Evolutionary conservation across 2,329 filamentous ascomycete species (phyloP), one percentile per base, ranked within the genome.

Genomic region (Golovinomyces cichoracearum): DNA sequence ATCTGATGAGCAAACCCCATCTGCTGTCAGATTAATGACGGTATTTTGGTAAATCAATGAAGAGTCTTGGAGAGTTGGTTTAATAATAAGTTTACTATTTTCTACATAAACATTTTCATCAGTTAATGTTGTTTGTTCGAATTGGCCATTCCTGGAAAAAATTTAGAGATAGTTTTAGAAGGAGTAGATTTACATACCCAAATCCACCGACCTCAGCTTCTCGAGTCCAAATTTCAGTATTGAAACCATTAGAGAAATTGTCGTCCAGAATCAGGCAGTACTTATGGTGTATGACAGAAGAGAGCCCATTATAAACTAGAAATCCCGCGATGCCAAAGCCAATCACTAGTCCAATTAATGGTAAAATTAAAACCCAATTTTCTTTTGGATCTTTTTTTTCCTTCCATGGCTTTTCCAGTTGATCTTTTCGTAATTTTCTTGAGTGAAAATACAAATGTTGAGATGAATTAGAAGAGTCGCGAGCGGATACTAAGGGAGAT

Each of bases 301-400:
- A 65, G 35, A 86, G 60, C 3, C 83, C 83, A 54, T 86, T 78
- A 69, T 76, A 90, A 45, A 90, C 67, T 41, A 90, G 64, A 57
- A 86, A 73, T 1, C 70, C 82, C 0, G 78, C 73, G 37, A 86
- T 64, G 2, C 62, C 72, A 31, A 88, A 60, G 13, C 83, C 83
- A 13, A 85, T 52, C 2, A 76, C 45, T 46, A 90, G 73, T 44
- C 82, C 83, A 22, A 83, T 60, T 38, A 85, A 59, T 2, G 83
- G 83, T 50, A 92, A 71, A 53, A 88, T 84, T 2, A 78, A 85
- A 7, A 83, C 76, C 83, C 83, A 90, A 66, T 84, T 90, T 68
- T 88, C 80, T 61, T 76, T 80, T 12, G 79, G 77, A 54, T 86
- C 78, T 50, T 68, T 75, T 59, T 76, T 78, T n/a, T 72, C 63